Evolutionary conservation across 805 yeast genomes (phyloP).

Genomic region (Debaryomyces maramus): DNA sequence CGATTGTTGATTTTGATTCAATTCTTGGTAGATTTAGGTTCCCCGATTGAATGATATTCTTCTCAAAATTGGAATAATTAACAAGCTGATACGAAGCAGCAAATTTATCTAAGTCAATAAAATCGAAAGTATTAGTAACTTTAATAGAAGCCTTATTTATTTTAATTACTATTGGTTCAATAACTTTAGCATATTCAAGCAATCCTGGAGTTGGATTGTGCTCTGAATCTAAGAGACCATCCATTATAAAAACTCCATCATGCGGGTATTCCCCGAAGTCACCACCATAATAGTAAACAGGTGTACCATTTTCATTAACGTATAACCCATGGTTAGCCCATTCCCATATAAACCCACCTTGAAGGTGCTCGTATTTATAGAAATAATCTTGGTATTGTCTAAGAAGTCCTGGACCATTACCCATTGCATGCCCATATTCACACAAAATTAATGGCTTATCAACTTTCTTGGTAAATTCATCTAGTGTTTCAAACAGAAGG

Average conservation of each 20-base stretch:
- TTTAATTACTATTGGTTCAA: slow-evolving; percentile 26
- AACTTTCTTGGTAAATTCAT: slow-evolving; percentile 13
- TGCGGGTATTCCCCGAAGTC: slow-evolving; percentile 35
- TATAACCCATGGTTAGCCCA: slow-evolving; percentile 39
- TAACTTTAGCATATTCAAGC: slow-evolving; percentile 29
- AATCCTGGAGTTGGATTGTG: slow-evolving; percentile 37
- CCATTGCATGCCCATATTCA: slow-evolving; percentile 41
- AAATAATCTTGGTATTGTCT: slow-evolving; percentile 33
- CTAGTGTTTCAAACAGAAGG: slow-evolving; percentile 20
- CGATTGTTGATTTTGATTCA: slow-evolving; percentile 3
- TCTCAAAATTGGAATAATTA: slow-evolving; percentile 8
- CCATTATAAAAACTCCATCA: slow-evolving; percentile 39
- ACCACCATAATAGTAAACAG: slow-evolving; percentile 31
- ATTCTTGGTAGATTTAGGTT: slow-evolving; percentile 6
- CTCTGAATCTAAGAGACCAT: slow-evolving; percentile 29
- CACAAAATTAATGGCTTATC: slow-evolving; percentile 33
- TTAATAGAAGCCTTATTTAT: slow-evolving; percentile 9
- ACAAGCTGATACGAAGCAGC: slow-evolving; percentile 4
- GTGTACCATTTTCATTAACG: slow-evolving; percentile 10
- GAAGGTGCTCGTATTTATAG: slow-evolving; percentile 24
- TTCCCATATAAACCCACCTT: slow-evolving; percentile 42
- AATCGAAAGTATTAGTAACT: slow-evolving; percentile 20
- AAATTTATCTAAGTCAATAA: slow-evolving; percentile 14
- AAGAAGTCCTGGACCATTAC: slow-evolving; percentile 37
- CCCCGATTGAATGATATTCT: slow-evolving; percentile 7